A percentile compares a stretch with the other conserved stretches of the same genome.
Evolutionary conservation across 176 grass and related monocot genomes (phyloP).

Genomic region (Cenchrus americanus): DNA sequence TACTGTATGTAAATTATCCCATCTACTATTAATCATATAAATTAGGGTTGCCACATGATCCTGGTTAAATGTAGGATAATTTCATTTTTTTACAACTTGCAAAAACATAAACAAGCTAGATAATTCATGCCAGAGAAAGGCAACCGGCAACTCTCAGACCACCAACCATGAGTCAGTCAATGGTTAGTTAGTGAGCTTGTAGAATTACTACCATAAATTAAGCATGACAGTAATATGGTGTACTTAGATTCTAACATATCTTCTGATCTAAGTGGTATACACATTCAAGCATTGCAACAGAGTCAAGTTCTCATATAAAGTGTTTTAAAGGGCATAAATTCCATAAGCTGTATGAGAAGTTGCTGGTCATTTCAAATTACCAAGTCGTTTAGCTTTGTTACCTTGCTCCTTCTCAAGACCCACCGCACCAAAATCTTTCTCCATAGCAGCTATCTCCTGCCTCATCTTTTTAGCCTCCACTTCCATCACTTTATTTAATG

Average conservation of each 20-base stretch:
- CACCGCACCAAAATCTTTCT: slow-evolving; percentile 86
- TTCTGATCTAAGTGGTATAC: too few relatives aligned
- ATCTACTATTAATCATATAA: too few relatives aligned
- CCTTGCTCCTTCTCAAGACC: slow-evolving; percentile 81
- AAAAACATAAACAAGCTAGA: not conserved
- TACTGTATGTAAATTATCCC: too few relatives aligned
- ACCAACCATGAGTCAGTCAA: not conserved
- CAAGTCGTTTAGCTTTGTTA: slow-evolving; percentile 64
- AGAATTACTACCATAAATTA: too few relatives aligned
- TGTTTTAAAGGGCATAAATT: slow-evolving; percentile 11
- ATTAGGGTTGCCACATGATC: too few relatives aligned
- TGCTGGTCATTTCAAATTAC: slow-evolving; percentile 69
- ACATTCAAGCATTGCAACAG: too few relatives aligned
- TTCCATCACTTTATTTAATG: slow-evolving; percentile 88
- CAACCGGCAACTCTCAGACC: not conserved
- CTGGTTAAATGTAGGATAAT: too few relatives aligned
- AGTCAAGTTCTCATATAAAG: too few relatives aligned
- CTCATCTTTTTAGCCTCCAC: slow-evolving; percentile 98
- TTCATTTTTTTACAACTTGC: not conserved
- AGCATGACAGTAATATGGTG: too few relatives aligned
- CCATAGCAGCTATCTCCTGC: slow-evolving; percentile 81
- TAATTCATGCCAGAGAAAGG: not conserved
- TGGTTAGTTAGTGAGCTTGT: too few relatives aligned
- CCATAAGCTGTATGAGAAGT: slow-evolving; percentile 58
- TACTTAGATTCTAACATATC: too few relatives aligned